Conservation (phyloP, 2,329 filamentous ascomycete genomes). For the Didymellaceae sp. region DNA sequence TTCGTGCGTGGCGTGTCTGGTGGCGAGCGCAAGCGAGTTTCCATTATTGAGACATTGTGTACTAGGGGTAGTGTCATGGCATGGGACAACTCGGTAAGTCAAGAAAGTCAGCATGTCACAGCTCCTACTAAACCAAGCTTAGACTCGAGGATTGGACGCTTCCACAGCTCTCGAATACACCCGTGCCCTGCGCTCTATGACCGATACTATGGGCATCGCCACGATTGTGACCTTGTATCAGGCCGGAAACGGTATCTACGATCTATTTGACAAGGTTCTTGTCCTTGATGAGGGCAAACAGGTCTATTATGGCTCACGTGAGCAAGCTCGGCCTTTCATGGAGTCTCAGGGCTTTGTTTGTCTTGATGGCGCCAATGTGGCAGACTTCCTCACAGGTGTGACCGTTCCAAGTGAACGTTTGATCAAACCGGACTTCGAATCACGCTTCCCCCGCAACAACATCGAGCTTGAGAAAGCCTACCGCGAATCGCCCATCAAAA, state of each 20-base stretch:
- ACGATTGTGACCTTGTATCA: conserved; percentile 65
- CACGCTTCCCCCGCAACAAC: conserved; percentile 51
- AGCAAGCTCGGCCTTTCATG: conserved; percentile 68
- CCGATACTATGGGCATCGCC: conserved; percentile 57
- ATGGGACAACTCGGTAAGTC: conserved; percentile 50
- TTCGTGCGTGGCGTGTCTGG: conserved; percentile 71
- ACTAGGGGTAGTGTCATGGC: conserved; percentile 63
- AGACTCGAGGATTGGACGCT: conserved; percentile 45
- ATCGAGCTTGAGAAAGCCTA: conserved; percentile 55
- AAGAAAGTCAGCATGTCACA: background rate
- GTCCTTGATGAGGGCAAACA: conserved; percentile 78
- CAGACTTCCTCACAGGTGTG: conserved; percentile 79
- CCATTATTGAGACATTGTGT: conserved; percentile 69
- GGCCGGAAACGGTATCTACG: conserved; percentile 59
- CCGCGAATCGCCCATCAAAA: conserved; percentile 58
- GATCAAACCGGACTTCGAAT: conserved; percentile 50
- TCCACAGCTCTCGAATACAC: conserved; percentile 62
- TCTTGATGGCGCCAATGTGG: conserved; percentile 67
- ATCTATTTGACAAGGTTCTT: conserved; percentile 73
- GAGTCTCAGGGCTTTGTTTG: conserved; percentile 71
- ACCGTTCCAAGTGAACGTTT: conserved; percentile 57
- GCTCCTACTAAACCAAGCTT: background rate
- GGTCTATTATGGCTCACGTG: conserved; percentile 73
- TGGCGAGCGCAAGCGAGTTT: conserved; percentile 73
- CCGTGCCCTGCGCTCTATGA: conserved; percentile 58